These are phyloP conservation scores for Orobanche coerulescens DNA, from an alignment of 257 asterid genomes.

Conservation along the genomic window DNA sequence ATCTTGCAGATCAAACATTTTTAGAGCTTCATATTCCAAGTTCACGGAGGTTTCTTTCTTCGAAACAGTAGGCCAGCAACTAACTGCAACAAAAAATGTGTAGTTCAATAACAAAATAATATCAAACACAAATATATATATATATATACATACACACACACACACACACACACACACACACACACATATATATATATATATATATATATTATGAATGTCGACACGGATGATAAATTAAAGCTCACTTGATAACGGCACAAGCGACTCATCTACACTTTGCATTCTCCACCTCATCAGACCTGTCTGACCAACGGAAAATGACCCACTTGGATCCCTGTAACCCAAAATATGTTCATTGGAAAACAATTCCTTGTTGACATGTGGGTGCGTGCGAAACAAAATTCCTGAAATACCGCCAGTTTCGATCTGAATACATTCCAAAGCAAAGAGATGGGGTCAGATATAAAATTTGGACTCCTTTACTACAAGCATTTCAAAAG, in stretches of 20 bases:
- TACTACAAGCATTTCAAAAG: too few relatives aligned
- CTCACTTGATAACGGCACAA: conserved; percentile 86
- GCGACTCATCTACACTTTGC: conserved; percentile 80
- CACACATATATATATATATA: too few relatives aligned
- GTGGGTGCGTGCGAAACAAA: conserved; percentile 83
- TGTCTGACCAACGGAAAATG: conserved; percentile 66
- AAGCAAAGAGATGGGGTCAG: too few relatives aligned
- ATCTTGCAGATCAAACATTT: conserved; percentile 69
- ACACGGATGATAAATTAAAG: conserved; percentile 13
- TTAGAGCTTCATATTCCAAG: conserved; percentile 80
- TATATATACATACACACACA: too few relatives aligned
- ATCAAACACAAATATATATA: too few relatives aligned
- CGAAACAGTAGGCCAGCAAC: conserved; percentile 96
- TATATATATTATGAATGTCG: too few relatives aligned
- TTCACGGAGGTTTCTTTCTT: conserved; percentile 82
- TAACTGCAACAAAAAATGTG: conserved; percentile 40
- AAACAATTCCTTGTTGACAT: conserved; percentile 77
- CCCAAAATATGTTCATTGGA: conserved; percentile 69
- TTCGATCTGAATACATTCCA: too few relatives aligned
- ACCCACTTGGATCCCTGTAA: conserved; percentile 66
- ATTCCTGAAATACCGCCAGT: conserved; percentile 74
- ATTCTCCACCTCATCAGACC: conserved; percentile 86
- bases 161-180: too few relatives aligned
- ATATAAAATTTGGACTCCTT: too few relatives aligned
- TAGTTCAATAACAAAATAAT: not conserved